Conservation (phyloP, 805 yeast species). For the Lipomyces spencermartinsiae region DNA sequence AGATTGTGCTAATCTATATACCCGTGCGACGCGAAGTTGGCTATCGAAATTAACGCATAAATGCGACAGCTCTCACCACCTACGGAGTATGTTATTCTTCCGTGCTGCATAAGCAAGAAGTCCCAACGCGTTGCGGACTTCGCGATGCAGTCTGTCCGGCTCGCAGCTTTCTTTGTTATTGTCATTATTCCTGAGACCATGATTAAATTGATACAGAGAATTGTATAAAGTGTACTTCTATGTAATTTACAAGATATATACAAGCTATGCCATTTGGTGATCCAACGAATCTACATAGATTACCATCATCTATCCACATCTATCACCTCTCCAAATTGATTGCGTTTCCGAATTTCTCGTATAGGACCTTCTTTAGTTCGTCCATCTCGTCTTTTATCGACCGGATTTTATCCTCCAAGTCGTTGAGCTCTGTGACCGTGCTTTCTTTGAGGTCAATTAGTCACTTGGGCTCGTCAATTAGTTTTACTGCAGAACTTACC, state of each 20-base stretch:
- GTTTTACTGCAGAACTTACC: constrained; percentile 40
- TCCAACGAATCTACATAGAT: not conserved
- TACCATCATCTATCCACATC: not conserved
- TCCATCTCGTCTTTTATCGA: constrained; percentile 61
- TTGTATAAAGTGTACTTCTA: not conserved
- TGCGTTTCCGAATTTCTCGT: constrained; percentile 86
- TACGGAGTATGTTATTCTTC: not conserved
- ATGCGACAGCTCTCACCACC: not conserved
- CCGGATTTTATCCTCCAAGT: constrained; percentile 56
- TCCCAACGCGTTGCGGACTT: not conserved
- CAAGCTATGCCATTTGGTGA: not conserved
- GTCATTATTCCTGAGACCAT: not conserved
- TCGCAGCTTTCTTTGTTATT: not conserved
- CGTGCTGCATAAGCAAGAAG: not conserved
- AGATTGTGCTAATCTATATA: not conserved
- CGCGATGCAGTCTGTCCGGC: not conserved
- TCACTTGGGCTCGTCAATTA: not conserved
- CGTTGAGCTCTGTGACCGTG: constrained; percentile 58
- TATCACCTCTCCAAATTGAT: constrained; percentile 75
- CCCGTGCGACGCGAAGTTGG: not conserved
- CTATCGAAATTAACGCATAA: not conserved
- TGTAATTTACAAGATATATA: not conserved
- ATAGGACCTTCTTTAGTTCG: constrained; percentile 72
- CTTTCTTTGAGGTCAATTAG: constrained; percentile 38
- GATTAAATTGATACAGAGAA: not conserved